Base-by-base conservation (phyloP, 2,329 filamentous ascomycete genomes). In the Ascochyta viciae-villosae region DNA sequence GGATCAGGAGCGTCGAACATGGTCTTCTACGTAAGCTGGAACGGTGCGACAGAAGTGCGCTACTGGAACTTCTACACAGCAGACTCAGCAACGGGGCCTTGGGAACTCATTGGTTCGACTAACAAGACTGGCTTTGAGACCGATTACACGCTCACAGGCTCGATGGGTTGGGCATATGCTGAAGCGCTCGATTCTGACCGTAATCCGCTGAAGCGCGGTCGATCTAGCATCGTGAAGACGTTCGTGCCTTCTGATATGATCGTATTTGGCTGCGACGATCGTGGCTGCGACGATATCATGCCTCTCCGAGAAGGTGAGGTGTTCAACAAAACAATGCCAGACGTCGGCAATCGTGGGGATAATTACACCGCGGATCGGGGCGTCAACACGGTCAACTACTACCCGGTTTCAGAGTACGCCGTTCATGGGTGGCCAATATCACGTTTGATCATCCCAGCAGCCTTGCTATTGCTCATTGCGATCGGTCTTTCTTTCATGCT, bases 1-100 rank as follows among this genome's bases (percentile, higher is more conserved):
- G 41, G 41, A 27, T 33, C 41, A 2, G 15, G 33, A 31, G 33
- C 40, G 13, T 52, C 49, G 3, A 40, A 55, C 7, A 61, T 72
- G 35, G 48, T 62, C 6, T 57, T 67, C 22, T 71, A 66, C 46
- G 63, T 69, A 2, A 62, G 54, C 15, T 72, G 70, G 68, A 72
- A 73, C 41, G 67, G 68, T 6, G 70, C 68, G 31, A 68, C 67
- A 2, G 67, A 71, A 50, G 65, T 68, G 22, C 51, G 57, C 23
- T 52, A 37, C 19, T 73, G 70, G 68, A 61, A 60, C n/a, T 66
- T 79, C 24, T 73, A 76, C 35, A 41, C 52, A 10, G 26, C 52
- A 26, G 23, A 45, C 22, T 45, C 40, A 6, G 48, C 46, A 22
- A 49, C 16, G 13, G 50, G 54, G n/a, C 44, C 49, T n/a, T 50